Conservation (phyloP, 306 rosid species). For the Ormosia emarginata region DNA sequence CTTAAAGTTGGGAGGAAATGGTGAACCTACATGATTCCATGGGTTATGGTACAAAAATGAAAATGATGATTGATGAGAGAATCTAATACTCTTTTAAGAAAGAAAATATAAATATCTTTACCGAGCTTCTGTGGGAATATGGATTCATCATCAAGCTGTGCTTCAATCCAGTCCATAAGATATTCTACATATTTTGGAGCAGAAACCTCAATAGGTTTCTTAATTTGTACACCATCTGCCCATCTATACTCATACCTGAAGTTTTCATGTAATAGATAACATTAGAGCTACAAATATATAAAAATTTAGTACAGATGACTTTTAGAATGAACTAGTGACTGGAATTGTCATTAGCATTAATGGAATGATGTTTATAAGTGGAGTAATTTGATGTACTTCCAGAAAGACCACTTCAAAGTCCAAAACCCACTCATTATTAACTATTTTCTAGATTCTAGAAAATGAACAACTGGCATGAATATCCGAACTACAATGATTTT, state of each 20-base stretch:
- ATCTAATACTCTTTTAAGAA: not conserved
- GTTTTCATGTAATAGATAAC: conserved; percentile 20
- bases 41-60: not conserved
- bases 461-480: not conserved
- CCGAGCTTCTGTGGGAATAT: conserved; percentile 99
- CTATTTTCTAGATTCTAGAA: not conserved
- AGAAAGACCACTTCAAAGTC: conserved; percentile 15
- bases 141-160: conserved; percentile 98
- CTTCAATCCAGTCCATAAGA: conserved; percentile 98
- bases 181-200: conserved; percentile 99
- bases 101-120: conserved; percentile 22
- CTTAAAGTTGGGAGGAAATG: conserved; percentile 89
- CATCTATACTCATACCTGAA: conserved; percentile 95
- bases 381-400: not conserved
- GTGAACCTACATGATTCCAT: conserved; percentile 59
- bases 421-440: not conserved
- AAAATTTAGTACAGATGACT: not conserved
- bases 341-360: conserved; percentile 3
- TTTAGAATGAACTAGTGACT: conserved; percentile 1
- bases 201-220: conserved; percentile 98
- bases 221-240: conserved; percentile 98
- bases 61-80: not conserved
- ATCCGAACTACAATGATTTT: not conserved
- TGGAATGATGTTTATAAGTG: not conserved
- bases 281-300: conserved; percentile 1